These are phyloP conservation scores for Apiotrichum montevideense DNA, from an alignment of 1,284 basidiomycete genomes.

Conservation along the genomic window DNA sequence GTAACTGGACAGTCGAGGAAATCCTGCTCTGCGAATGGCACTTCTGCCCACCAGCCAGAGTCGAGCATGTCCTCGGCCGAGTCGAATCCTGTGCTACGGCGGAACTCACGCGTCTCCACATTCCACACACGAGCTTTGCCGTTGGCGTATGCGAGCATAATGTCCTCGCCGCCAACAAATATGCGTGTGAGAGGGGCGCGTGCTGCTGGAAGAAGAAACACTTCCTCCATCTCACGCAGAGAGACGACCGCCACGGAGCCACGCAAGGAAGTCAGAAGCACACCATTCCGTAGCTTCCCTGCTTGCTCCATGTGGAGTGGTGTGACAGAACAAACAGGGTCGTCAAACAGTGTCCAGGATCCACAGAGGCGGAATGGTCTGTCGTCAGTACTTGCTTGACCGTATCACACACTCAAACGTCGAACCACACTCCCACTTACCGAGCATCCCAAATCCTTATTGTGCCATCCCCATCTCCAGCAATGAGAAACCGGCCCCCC, in stretches of 20 bases:
- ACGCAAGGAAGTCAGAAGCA: conserved; percentile 67
- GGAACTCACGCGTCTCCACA: conserved; percentile 72
- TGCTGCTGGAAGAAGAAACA: conserved; percentile 73
- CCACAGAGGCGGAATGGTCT: conserved; percentile 28
- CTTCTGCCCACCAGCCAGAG: conserved; percentile 63
- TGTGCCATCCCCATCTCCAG: conserved; percentile 43
- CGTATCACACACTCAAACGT: too few relatives aligned
- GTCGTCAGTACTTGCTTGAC: neutral
- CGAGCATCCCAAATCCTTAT: conserved; percentile 37
- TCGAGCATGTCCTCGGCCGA: conserved; percentile 69
- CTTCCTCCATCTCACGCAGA: conserved; percentile 65
- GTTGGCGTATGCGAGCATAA: conserved; percentile 72
- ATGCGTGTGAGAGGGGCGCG: conserved; percentile 60
- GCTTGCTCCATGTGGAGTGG: conserved; percentile 34
- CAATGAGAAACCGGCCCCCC: conserved; percentile 22
- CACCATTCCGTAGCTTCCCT: conserved; percentile 61
- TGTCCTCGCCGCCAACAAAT: conserved; percentile 62
- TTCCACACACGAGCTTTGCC: conserved; percentile 82
- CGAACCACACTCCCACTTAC: conserved; percentile 12
- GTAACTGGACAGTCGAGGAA: conserved; percentile 4
- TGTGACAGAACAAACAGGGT: conserved; percentile 41
- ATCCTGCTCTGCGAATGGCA: conserved; percentile 48
- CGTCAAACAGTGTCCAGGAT: conserved; percentile 46
- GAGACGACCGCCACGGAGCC: conserved; percentile 75
- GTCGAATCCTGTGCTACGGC: conserved; percentile 69